Conservation (phyloP, 805 yeast species). For the Schizosaccharomyces japonicus region DNA sequence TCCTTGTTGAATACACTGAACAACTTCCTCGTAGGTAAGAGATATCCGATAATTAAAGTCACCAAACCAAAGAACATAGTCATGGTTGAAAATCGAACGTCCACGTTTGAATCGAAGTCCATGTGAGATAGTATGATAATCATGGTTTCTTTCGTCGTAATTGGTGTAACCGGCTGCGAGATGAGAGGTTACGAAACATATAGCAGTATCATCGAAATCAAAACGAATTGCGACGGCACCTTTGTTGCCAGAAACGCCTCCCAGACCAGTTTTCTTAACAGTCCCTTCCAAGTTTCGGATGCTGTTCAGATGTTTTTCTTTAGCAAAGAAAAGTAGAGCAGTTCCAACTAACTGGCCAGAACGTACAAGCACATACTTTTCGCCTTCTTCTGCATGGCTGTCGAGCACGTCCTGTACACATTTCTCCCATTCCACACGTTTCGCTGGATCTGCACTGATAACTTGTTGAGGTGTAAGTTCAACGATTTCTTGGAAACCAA, state of each 20-base stretch:
- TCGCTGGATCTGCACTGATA: constrained; percentile 59
- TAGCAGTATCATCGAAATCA: constrained; percentile 52
- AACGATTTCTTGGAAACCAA: constrained; percentile 85
- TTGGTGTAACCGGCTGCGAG: constrained; percentile 79
- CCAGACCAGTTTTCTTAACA: constrained; percentile 82
- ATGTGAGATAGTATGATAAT: constrained; percentile 47
- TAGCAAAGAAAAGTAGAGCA: constrained; percentile 45
- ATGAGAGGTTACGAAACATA: constrained; percentile 75
- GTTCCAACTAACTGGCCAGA: constrained; percentile 83
- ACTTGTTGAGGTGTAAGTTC: constrained; percentile 83
- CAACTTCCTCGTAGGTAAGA: constrained; percentile 49
- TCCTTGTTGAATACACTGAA: constrained; percentile 25
- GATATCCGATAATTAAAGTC: constrained; percentile 70
- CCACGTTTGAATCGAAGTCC: constrained; percentile 66
- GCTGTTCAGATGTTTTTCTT: constrained; percentile 29
- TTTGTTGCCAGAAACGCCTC: constrained; percentile 91
- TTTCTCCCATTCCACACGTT: constrained; percentile 57
- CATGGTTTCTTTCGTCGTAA: constrained; percentile 62
- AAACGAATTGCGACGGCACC: constrained; percentile 90
- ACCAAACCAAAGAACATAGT: constrained; percentile 78
- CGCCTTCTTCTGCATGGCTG: constrained; percentile 15
- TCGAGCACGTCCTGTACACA: constrained; percentile 41
- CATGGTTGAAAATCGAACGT: constrained; percentile 55
- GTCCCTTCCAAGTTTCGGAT: constrained; percentile 81
- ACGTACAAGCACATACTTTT: constrained; percentile 41